These are phyloP conservation scores for Hansenula lynferdii DNA, from an alignment of 1,139 yeast species.

Conservation along the genomic window DNA sequence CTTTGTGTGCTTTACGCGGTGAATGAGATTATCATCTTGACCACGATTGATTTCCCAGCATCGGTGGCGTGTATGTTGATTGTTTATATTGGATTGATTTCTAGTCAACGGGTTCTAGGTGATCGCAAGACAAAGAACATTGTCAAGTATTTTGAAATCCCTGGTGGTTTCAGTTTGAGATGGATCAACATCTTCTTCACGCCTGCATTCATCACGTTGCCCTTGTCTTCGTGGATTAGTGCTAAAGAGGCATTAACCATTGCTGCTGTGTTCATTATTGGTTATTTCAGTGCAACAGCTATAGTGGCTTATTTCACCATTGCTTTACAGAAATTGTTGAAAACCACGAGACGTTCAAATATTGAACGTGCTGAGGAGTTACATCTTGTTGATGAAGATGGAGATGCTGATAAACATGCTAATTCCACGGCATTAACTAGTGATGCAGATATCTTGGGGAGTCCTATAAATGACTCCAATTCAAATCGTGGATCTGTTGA, in stretches of 20 bases:
- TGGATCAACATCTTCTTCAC: slow-evolving; percentile 81
- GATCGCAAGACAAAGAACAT: slow-evolving; percentile 36
- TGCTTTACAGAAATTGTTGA: slow-evolving; percentile 32
- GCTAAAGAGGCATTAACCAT: slow-evolving; percentile 68
- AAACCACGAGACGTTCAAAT: slow-evolving; percentile 14
- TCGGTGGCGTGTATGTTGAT: slow-evolving; percentile 75
- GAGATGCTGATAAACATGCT: slow-evolving; percentile 1
- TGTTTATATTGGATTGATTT: slow-evolving; percentile 45
- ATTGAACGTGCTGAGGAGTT: slow-evolving; percentile 26
- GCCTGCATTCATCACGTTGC: slow-evolving; percentile 70
- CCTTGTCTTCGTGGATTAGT: slow-evolving; percentile 58
- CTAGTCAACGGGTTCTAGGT: slow-evolving; percentile 30
- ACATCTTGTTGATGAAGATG: slow-evolving; percentile 14
- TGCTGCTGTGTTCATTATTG: slow-evolving; percentile 67
- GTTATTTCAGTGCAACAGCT: slow-evolving; percentile 50
- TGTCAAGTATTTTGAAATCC: slow-evolving; percentile 49
- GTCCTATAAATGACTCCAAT: background rate
- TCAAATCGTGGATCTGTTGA: background rate
- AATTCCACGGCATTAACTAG: slow-evolving; percentile 10
- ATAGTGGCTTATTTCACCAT: slow-evolving; percentile 43
- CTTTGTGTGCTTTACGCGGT: slow-evolving; percentile 56
- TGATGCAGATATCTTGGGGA: too few species aligned
- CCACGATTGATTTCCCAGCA: slow-evolving; percentile 61
- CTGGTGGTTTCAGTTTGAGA: slow-evolving; percentile 63
- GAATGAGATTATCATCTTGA: slow-evolving; percentile 42